Conservation (phyloP, 2,329 filamentous ascomycete genomes). For the Pseudonectria buxi region DNA sequence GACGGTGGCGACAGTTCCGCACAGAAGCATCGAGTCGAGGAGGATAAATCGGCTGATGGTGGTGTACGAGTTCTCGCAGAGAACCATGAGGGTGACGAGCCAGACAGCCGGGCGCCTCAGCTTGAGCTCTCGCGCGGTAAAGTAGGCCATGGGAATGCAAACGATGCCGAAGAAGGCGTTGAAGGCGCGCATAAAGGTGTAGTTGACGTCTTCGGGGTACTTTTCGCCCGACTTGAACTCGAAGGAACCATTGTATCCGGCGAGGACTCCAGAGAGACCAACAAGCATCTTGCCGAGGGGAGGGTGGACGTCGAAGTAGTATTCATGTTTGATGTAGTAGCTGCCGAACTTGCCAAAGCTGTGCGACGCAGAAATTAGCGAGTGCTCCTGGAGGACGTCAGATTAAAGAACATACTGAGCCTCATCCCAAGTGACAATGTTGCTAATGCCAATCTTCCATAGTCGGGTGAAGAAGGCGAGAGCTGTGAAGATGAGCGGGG, state of each 20-base stretch:
- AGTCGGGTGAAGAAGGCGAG: conserved; percentile 60
- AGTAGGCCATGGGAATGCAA: conserved; percentile 91
- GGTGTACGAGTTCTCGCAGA: conserved; percentile 98
- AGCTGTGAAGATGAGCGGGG: conserved; percentile 54
- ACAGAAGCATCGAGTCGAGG: conserved; percentile 96
- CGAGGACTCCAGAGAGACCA: conserved; percentile 89
- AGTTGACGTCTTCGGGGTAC: conserved; percentile 90
- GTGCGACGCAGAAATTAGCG: conserved; percentile 15
- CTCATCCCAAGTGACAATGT: conserved; percentile 63
- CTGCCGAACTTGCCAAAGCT: conserved; percentile 97
- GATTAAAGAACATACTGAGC: conserved; percentile 46
- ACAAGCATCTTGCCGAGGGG: conserved; percentile 98
- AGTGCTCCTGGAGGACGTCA: neutral
- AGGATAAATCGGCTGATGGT: conserved; percentile 98
- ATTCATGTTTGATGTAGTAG: conserved; percentile 97
- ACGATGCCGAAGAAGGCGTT: conserved; percentile 91
- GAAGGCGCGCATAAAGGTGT: conserved; percentile 97
- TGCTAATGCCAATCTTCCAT: conserved; percentile 62
- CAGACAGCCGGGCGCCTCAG: conserved; percentile 83
- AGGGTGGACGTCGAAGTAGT: conserved; percentile 91
- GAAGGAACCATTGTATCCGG: conserved; percentile 97
- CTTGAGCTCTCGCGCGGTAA: conserved; percentile 83
- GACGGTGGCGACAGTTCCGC: conserved; percentile 96
- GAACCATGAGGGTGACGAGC: conserved; percentile 92
- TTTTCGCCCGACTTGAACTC: conserved; percentile 98